Evolutionary conservation across 2,329 filamentous ascomycete species (phyloP).

Genomic region (Monosporascus cannonballus): DNA sequence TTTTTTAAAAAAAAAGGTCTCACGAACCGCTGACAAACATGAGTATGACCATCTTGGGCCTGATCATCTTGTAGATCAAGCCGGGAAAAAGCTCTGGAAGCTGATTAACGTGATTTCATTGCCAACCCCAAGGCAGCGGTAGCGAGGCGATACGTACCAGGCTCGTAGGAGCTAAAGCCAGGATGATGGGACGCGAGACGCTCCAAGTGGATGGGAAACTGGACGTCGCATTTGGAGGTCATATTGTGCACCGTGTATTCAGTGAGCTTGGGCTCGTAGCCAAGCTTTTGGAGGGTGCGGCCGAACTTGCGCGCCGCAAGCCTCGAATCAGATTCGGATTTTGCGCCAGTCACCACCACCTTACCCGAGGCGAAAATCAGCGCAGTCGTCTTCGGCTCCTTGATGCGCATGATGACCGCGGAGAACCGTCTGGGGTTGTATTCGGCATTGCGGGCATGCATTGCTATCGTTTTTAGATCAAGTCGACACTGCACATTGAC

Average conservation of each 20-base stretch:
- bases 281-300: conserved; percentile 98
- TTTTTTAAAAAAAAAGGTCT: too few species aligned
- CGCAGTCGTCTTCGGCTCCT: conserved; percentile 96
- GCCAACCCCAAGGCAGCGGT: not conserved
- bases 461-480: conserved; percentile 96
- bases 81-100: conserved; percentile 80
- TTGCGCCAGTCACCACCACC: conserved; percentile 98
- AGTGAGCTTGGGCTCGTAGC: conserved; percentile 98
- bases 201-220: conserved; percentile 96
- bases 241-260: conserved; percentile 99
- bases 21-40: conserved; percentile 80
- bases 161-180: conserved; percentile 99
- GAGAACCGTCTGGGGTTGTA: conserved; percentile 99
- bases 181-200: conserved; percentile 94
- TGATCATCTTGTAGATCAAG: conserved; percentile 99
- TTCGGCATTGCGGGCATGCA: conserved; percentile 96
- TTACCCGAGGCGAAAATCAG: conserved; percentile 98
- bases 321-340: conserved; percentile 96
- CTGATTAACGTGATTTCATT: not conserved
- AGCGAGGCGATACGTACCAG: conserved; percentile 26
- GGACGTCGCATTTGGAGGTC: conserved; percentile 97
- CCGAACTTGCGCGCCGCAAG: conserved; percentile 96
- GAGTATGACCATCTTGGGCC: conserved; percentile 95
- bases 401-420: conserved; percentile 98
- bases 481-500: conserved; percentile 63